These are phyloP conservation scores for Russula ochroleuca DNA, from an alignment of 768 basidiomycete genomes.

Conservation along the genomic window DNA sequence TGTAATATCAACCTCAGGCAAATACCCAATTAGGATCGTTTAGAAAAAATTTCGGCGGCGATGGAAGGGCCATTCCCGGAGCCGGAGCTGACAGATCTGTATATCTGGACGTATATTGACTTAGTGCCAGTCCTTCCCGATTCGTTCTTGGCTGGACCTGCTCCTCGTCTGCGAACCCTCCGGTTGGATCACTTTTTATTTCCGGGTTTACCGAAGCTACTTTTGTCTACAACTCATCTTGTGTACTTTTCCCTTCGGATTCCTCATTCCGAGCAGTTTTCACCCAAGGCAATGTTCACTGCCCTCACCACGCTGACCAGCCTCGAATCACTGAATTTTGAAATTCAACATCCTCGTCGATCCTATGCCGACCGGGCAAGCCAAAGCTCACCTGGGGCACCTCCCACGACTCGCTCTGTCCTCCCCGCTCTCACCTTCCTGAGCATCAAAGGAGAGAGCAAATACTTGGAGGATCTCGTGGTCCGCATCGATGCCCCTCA, in stretches of 20 bases:
- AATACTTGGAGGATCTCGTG: constrained; percentile 1
- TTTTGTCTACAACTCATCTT: background rate
- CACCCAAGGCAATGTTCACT: background rate
- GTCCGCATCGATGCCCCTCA: background rate
- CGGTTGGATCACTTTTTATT: background rate
- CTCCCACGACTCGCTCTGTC: background rate
- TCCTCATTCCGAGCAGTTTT: background rate
- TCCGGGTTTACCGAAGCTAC: background rate
- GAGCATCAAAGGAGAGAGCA: background rate
- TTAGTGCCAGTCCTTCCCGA: background rate
- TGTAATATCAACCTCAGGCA: too few relatives aligned
- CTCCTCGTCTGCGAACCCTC: background rate
- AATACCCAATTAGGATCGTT: too few relatives aligned
- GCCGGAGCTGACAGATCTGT: too few relatives aligned
- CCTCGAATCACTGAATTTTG: background rate
- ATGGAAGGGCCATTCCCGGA: too few relatives aligned
- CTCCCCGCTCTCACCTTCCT: background rate
- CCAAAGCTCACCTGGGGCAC: background rate
- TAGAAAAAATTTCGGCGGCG: too few relatives aligned
- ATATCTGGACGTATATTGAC: too few relatives aligned
- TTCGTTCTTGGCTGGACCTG: background rate
- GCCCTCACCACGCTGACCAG: background rate
- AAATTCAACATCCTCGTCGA: background rate
- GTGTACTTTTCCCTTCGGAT: constrained; percentile 2
- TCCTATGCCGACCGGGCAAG: background rate